Evolutionary conservation across 2,329 filamentous ascomycete genomes (phyloP).

Genomic region (Botrytis porri): DNA sequence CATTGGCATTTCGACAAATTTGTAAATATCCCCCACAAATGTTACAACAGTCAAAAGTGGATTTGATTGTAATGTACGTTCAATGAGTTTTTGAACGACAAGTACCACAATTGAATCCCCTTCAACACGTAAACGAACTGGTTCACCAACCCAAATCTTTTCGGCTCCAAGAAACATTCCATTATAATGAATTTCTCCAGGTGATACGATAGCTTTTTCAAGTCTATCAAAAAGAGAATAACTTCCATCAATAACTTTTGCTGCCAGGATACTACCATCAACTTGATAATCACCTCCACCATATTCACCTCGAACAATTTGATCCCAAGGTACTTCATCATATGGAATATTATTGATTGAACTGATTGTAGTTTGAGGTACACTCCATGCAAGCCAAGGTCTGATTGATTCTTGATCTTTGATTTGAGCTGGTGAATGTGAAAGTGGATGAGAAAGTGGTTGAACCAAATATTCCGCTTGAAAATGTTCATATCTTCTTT

Average conservation of each 20-base stretch:
- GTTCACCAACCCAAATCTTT: constrained; percentile 58
- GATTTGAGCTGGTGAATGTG: constrained; percentile 41
- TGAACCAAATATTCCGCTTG: constrained; percentile 46
- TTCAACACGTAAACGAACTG: constrained; percentile 49
- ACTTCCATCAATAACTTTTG: constrained; percentile 52
- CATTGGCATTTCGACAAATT: constrained; percentile 43
- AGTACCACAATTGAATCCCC: constrained; percentile 48
- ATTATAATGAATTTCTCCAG: constrained; percentile 47
- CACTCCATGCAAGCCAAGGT: constrained; percentile 58
- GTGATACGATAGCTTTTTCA: constrained; percentile 40
- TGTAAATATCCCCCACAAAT: constrained; percentile 52
- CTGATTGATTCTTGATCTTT: constrained; percentile 47
- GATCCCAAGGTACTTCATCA: constrained; percentile 51
- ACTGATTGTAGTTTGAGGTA: constrained; percentile 48
- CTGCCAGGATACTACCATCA: constrained; percentile 56
- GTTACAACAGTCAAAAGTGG: constrained; percentile 36
- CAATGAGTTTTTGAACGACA: constrained; percentile 41
- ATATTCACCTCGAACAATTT: constrained; percentile 42
- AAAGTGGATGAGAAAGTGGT: constrained; percentile 47
- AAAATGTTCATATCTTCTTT: constrained; percentile 42
- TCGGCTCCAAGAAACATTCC: constrained; percentile 57
- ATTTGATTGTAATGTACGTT: constrained; percentile 26
- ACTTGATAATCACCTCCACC: constrained; percentile 49
- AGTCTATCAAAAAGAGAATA: constrained; percentile 52
- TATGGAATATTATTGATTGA: constrained; percentile 45